Conservation (phyloP, 192 early-diverging fungal genomes). For the Thamnidium elegans region DNA sequence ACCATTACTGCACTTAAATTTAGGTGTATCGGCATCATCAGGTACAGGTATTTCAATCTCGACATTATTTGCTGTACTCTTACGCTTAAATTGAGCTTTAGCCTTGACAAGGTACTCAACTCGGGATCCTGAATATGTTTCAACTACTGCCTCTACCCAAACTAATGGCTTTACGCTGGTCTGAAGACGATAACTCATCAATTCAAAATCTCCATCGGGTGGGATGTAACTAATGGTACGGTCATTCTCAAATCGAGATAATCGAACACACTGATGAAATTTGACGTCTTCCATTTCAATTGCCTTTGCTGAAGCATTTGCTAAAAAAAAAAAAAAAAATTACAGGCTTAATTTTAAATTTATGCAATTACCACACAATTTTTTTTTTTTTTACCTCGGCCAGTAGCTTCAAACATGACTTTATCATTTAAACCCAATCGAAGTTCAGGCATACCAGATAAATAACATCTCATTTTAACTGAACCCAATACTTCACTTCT, state of each 20-base stretch:
- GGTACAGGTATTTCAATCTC: constrained; percentile 98
- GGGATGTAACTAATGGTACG: constrained; percentile 89
- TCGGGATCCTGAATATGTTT: constrained; percentile 86
- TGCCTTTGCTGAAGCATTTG: constrained; percentile 48
- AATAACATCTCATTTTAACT: constrained; percentile 83
- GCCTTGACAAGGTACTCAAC: constrained; percentile 98
- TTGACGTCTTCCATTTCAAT: constrained; percentile 91
- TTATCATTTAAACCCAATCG: constrained; percentile 87
- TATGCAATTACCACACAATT: constrained; percentile 11
- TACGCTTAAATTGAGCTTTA: constrained; percentile 95
- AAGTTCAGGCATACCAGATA: constrained; percentile 85
- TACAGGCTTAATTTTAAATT: not conserved
- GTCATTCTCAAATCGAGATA: constrained; percentile 84
- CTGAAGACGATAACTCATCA: constrained; percentile 86
- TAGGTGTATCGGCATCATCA: constrained; percentile 92
- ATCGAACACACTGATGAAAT: constrained; percentile 89
- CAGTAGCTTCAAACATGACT: constrained; percentile 72
- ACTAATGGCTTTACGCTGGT: constrained; percentile 82
- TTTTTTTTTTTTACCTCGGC: constrained; percentile 78
- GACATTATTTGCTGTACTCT: constrained; percentile 97
- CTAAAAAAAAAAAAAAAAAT: too few relatives aligned
- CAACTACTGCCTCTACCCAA: constrained; percentile 79
- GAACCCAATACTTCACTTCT: constrained; percentile 77
- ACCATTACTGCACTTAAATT: constrained; percentile 85
- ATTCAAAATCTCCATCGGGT: constrained; percentile 66